Evolutionary conservation across 2,329 filamentous ascomycete species (phyloP), one percentile per base, ranked within the genome.

Genomic region (Rosellinia necatrix): DNA sequence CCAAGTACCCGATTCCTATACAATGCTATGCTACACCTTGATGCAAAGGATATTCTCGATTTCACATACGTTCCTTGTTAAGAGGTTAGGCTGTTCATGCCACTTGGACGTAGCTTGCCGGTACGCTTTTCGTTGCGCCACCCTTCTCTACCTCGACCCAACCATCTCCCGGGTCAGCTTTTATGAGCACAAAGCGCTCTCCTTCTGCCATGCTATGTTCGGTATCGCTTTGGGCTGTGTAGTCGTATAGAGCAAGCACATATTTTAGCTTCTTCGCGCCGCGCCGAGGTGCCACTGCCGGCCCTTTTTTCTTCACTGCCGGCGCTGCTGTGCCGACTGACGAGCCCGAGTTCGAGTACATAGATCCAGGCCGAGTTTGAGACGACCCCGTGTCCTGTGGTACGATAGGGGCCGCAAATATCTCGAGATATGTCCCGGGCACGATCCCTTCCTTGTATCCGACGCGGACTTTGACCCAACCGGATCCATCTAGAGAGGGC

Each of bases 71-170:
- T 40, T 34, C 44, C 49, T 32, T 38, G 50, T 42, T 21, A 12
- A 22, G 25, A 32, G 10, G 19, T 44, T n/a, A n/a, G 22, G 15
- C 10, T 29, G 13, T 22, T 56, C 40, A 52, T 27, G 65, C 68
- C 35, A 88, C 83, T 74, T 92, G 89, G 57, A 97, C 84, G 77
- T 97, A 99, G 72, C 91, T 96, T 32, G 92, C 92, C 41, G 94
- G 94, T 50, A 99, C 94, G 71, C 92, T 96, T 70, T 87, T 92
- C 44, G 87, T 91, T 35, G 86, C 78, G 1, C 92, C 92, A 15
- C 91, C 92, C 73, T 91, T 92, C 77, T 97, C 94, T 15, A 99
- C 94, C 76, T 97, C 94, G 24, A 88, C 91, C 94, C 94, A 99
- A 0, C 94, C 94, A 76, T 97, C 94, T 1, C 94, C 94, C 0